phyloP scores from a whole-genome alignment of 176 grass and related monocot species.

The Dactylis glomerata region DNA sequence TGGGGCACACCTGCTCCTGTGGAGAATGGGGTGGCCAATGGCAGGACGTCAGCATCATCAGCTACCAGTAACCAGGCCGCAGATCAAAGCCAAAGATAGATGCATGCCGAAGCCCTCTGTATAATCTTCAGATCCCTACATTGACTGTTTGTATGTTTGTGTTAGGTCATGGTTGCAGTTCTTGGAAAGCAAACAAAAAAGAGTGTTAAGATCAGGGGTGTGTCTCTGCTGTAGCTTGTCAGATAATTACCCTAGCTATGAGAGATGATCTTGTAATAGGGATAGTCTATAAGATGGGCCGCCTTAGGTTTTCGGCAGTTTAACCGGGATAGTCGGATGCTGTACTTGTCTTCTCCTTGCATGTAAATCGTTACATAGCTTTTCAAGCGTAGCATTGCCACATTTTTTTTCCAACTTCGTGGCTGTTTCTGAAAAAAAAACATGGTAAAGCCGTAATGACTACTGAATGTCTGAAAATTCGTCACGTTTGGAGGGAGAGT shows the following conservation, averaged over 20 bases:
- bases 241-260: constrained; percentile 17
- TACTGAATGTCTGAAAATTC: neutral
- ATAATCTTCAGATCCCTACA: constrained; percentile 45
- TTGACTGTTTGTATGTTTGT: constrained; percentile 40
- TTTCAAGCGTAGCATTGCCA: neutral
- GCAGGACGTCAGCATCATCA: constrained; percentile 49
- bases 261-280: constrained; percentile 27
- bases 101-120: constrained; percentile 20
- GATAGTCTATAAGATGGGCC: constrained; percentile 29
- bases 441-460: neutral
- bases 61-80: constrained; percentile 49
- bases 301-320: constrained; percentile 30
- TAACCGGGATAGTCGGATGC: constrained; percentile 9
- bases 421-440: neutral
- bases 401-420: neutral
- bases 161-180: constrained; percentile 41
- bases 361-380: constrained; percentile 37
- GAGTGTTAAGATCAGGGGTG: constrained; percentile 27
- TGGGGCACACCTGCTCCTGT: constrained; percentile 60
- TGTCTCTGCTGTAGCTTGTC: constrained; percentile 21
- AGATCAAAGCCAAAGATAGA: constrained; percentile 82
- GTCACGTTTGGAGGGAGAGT: neutral
- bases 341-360: constrained; percentile 27
- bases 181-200: constrained; percentile 13
- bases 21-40: constrained; percentile 61